These are phyloP conservation scores for Eleusine coracana DNA, from an alignment of 176 grass and related monocot species.

Conservation along the genomic window DNA sequence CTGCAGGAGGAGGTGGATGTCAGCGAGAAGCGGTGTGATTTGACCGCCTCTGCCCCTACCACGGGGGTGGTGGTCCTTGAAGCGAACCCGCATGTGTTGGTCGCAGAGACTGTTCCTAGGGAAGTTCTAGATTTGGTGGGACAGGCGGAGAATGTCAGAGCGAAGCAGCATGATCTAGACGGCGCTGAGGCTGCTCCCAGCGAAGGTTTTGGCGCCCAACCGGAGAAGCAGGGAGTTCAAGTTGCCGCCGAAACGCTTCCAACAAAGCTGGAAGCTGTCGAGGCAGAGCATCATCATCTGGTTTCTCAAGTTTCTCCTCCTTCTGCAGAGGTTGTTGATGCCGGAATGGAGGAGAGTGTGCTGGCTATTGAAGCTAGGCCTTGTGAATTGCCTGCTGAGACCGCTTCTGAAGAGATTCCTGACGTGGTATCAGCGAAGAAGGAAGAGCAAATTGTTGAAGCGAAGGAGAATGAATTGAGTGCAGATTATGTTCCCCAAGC, in stretches of 20 bases:
- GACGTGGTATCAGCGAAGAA: constrained; percentile 26
- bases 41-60: constrained; percentile 13
- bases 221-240: constrained; percentile 31
- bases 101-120: not conserved
- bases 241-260: not conserved
- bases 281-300: constrained; percentile 22
- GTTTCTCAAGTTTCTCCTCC: constrained; percentile 36
- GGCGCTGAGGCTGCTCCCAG: constrained; percentile 9
- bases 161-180: not conserved
- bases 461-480: constrained; percentile 4
- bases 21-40: constrained; percentile 31
- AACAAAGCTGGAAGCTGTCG: constrained; percentile 1
- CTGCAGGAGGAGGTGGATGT: constrained; percentile 3
- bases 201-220: constrained; percentile 10
- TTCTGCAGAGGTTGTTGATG: constrained; percentile 8
- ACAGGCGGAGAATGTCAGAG: not conserved
- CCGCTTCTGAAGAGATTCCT: constrained; percentile 18
- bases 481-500: constrained; percentile 19
- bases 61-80: constrained; percentile 2
- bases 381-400: constrained; percentile 19
- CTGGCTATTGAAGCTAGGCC: constrained; percentile 1
- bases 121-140: constrained; percentile 1
- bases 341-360: not conserved
- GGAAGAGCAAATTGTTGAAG: constrained; percentile 7
- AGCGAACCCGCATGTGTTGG: not conserved